Evolutionary conservation across 495 filamentous ascomycete species (phyloP).

Genomic region (Talaromyces adpressus): DNA sequence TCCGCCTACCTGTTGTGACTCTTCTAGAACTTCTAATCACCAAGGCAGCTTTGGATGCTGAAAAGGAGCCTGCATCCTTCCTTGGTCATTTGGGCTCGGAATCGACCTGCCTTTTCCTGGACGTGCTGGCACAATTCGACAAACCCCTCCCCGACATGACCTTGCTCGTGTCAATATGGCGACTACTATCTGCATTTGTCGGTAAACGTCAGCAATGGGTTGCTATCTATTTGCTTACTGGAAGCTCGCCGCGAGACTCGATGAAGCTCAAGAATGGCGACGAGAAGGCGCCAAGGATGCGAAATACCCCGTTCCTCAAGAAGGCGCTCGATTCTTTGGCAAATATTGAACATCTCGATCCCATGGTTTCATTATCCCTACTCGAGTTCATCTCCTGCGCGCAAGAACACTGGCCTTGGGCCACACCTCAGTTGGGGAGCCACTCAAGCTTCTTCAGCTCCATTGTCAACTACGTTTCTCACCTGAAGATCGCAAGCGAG

Average conservation of each 20-base stretch:
- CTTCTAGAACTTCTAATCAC: constrained; percentile 71
- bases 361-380: constrained; percentile 59
- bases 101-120: constrained; percentile 74
- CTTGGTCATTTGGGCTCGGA: constrained; percentile 80
- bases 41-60: constrained; percentile 50
- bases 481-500: constrained; percentile 44
- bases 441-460: constrained; percentile 64
- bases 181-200: constrained; percentile 77
- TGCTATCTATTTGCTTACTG: constrained; percentile 84
- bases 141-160: constrained; percentile 57
- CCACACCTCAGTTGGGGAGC: constrained; percentile 65
- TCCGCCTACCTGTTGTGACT: constrained; percentile 54
- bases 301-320: constrained; percentile 58
- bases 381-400: constrained; percentile 79
- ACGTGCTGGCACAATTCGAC: constrained; percentile 70
- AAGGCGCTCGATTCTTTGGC: constrained; percentile 70
- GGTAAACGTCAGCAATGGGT: constrained; percentile 93
- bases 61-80: constrained; percentile 75
- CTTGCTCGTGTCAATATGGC: constrained; percentile 67
- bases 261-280: constrained; percentile 47
- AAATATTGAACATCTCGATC: constrained; percentile 55
- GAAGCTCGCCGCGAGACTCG: constrained; percentile 69
- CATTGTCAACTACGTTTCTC: constrained; percentile 62
- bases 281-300: constrained; percentile 27
- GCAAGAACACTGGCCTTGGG: constrained; percentile 91